Conservation (phyloP, 179 eudicot species). For the Silene coronaria region DNA sequence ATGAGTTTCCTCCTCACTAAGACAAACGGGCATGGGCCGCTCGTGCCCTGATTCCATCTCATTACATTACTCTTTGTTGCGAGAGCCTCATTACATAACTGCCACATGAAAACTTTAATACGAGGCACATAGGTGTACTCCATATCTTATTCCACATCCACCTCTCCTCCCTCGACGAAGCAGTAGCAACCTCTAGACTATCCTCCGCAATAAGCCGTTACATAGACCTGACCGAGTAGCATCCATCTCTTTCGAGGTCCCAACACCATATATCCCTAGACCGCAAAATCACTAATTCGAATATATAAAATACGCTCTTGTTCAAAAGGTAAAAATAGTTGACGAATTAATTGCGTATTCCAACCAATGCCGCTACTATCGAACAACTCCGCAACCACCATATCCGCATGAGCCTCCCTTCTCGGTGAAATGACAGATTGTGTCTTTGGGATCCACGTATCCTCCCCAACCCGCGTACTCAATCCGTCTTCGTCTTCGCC, state of each 20-base stretch:
- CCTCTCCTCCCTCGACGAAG: too few species aligned
- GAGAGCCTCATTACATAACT: neutral
- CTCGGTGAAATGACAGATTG: neutral
- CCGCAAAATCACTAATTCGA: neutral
- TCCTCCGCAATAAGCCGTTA: too few species aligned
- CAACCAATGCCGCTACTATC: neutral
- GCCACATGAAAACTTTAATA: neutral
- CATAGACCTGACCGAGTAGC: too few species aligned
- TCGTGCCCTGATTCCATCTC: neutral
- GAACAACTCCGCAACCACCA: neutral
- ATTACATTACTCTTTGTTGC: neutral
- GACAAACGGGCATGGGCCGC: neutral
- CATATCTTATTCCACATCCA: too few species aligned
- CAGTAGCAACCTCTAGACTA: too few species aligned
- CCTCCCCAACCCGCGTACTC: neutral
- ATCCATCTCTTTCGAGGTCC: neutral
- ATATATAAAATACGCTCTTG: too few species aligned
- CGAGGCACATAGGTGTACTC: neutral
- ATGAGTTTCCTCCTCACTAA: neutral
- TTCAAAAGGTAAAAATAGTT: neutral
- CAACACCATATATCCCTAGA: neutral
- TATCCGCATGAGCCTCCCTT: too few species aligned
- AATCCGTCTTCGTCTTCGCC: neutral
- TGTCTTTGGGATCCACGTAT: neutral
- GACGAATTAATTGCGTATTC: neutral